These are phyloP conservation scores for Verruconis gallopava DNA, from an alignment of 2,329 filamentous ascomycete species.

Conservation along the genomic window DNA sequence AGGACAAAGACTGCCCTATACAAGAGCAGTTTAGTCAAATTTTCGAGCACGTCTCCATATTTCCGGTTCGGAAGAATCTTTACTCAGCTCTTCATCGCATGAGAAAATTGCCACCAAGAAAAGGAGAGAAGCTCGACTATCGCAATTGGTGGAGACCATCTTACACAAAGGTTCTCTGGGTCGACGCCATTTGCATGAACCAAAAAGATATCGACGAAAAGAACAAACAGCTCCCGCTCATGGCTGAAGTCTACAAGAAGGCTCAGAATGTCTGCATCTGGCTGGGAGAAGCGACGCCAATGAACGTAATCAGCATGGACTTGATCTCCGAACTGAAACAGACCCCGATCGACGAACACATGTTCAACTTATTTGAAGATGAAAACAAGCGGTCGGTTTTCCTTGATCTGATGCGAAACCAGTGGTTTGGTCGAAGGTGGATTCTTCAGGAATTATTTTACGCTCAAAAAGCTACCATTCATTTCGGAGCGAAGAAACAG, in stretches of 20 bases:
- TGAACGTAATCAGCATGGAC: conserved; percentile 11
- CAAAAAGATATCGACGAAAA: conserved; percentile 11
- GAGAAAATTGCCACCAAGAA: background rate
- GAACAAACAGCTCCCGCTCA: conserved; percentile 9
- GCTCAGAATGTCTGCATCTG: conserved; percentile 10
- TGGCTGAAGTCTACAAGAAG: conserved; percentile 11
- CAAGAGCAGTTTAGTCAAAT: background rate
- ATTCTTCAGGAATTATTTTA: conserved; percentile 1
- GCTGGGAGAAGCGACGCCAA: conserved; percentile 13
- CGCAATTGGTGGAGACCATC: background rate
- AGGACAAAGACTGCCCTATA: no score
- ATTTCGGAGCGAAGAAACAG: background rate
- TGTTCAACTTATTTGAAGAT: no score
- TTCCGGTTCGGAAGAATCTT: background rate
- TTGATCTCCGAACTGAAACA: background rate
- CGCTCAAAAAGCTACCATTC: background rate
- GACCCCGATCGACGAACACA: no score
- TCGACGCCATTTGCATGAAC: conserved; percentile 13
- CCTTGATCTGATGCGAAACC: background rate
- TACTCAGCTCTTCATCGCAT: background rate
- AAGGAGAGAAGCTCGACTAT: background rate
- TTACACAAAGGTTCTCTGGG: conserved; percentile 8
- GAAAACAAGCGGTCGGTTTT: no score
- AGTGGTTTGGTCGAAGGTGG: background rate
- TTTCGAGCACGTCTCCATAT: background rate